Evolutionary conservation across 345 rosid genomes (phyloP), one percentile per base, ranked within the genome.

Genomic region (Kernera saxatilis): DNA sequence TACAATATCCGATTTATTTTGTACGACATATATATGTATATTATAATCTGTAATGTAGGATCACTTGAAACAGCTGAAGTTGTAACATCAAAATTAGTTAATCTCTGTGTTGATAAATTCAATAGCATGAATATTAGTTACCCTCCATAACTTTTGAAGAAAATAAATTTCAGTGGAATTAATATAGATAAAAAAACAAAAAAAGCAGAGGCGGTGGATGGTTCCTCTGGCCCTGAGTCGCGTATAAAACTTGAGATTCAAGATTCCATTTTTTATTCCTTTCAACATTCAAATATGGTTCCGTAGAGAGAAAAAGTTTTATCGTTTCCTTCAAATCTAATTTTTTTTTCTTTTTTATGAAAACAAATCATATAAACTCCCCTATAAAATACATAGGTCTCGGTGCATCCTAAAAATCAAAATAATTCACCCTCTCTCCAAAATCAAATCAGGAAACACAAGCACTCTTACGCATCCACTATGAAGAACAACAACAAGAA

Each of bases 241-340:
- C 59, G 71, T 72, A 46, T 55, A 1, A 54, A 57, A 49, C 62
- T 67, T 67, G 39, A 59, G 46, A 50, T 32, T 67, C 39, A 67
- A 67, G 78, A 67, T 59, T 74, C 68, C 40, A 5, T 70, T 32
- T 23, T 44, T 51, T 61, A 51, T 68, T 60, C 78, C 74, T 66
- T 66, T 74, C 61, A 49, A 66, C 72, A 66, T 43, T 75, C 78
- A 69, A 68, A 44, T 36, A 61, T 69, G 70, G 74, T 75, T 29
- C 74, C 18, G 43, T 26, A 10, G 3, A 41, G n/a, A 52, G 32
- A 51, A 15, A 68, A 67, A 32, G 73, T 57, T 58, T 57, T 57
- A 6, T 15, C 11, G 8, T 48, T 57, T 73, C 45, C 53, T 57
- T 66, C 53, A 39, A 29, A 23, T 29, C 22, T 37, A 55, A 64